Conservation (phyloP, 2,329 filamentous ascomycete species). For the Colletotrichum sp. region DNA sequence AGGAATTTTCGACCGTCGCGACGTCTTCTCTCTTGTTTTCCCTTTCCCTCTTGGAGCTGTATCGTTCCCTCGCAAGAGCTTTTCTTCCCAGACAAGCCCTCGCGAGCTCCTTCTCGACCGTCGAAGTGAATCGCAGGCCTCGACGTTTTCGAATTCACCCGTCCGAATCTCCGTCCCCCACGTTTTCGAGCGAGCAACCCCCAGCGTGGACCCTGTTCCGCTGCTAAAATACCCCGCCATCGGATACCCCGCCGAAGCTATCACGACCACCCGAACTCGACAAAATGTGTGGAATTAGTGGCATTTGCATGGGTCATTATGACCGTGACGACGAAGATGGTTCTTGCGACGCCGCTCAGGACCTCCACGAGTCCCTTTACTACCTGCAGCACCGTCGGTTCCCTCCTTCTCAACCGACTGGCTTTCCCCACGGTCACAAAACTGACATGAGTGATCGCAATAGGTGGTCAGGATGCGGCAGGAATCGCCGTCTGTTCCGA, state of each 20-base stretch:
- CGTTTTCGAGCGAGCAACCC: neutral
- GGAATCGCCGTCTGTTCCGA: conserved; percentile 77
- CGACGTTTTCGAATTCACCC: neutral
- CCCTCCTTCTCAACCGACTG: neutral
- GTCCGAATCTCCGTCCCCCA: neutral
- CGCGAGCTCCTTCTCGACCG: neutral
- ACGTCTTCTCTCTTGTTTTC: neutral
- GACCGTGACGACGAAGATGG: neutral
- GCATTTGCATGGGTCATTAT: conserved; percentile 8
- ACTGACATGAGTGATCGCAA: conserved; percentile 26
- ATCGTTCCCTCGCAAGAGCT: conserved; percentile 5
- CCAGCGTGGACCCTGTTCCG: conserved; percentile 3
- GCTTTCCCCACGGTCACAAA: neutral
- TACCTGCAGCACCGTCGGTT: conserved; percentile 58
- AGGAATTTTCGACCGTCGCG: conserved; percentile 6
- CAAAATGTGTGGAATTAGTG: conserved; percentile 16
- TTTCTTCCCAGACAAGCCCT: neutral
- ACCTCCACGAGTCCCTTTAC: conserved; percentile 75
- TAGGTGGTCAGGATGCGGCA: conserved; percentile 79
- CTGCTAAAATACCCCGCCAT: conserved; percentile 10
- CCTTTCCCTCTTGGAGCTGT: neutral
- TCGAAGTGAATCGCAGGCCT: neutral
- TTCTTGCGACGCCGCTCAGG: conserved; percentile 55
- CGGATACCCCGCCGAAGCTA: conserved; percentile 13
- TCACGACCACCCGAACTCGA: neutral